Evolutionary conservation across 768 basidiomycete species (phyloP).

Genomic region (Mycena kentingensis): DNA sequence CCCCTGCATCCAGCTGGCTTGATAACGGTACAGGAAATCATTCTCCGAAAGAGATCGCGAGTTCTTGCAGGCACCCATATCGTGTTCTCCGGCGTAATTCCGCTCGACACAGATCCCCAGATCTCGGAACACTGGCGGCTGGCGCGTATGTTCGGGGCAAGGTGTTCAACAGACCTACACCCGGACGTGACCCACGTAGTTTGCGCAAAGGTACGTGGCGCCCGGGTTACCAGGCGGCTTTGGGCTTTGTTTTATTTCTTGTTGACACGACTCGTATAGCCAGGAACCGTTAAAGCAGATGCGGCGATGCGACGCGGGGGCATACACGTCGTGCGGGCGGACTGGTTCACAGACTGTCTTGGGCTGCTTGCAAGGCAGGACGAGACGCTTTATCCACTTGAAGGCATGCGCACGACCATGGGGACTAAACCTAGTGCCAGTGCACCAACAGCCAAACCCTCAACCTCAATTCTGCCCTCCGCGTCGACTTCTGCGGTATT

Average conservation of each 20-base stretch:
- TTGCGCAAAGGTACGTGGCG: slow-evolving; percentile 81
- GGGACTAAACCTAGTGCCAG: slow-evolving; percentile 45
- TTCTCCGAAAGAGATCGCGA: slow-evolving; percentile 73
- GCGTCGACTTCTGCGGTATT: neutral
- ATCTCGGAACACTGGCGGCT: slow-evolving; percentile 82
- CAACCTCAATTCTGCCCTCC: slow-evolving; percentile 48
- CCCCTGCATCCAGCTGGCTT: neutral
- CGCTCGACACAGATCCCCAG: slow-evolving; percentile 81
- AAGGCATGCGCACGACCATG: slow-evolving; percentile 26
- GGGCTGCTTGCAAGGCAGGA: slow-evolving; percentile 86
- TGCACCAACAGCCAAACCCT: slow-evolving; percentile 38
- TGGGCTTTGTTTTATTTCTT: slow-evolving; percentile 9
- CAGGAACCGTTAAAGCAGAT: slow-evolving; percentile 91
- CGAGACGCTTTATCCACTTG: slow-evolving; percentile 75
- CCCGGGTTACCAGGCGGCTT: too few relatives aligned
- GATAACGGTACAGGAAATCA: slow-evolving; percentile 62
- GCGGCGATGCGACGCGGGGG: slow-evolving; percentile 73
- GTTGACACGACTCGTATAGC: slow-evolving; percentile 41
- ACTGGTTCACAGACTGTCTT: slow-evolving; percentile 89
- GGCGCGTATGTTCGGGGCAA: slow-evolving; percentile 88
- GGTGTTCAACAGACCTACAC: slow-evolving; percentile 69
- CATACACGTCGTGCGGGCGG: slow-evolving; percentile 82
- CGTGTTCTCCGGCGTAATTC: slow-evolving; percentile 93
- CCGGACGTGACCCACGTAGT: slow-evolving; percentile 84
- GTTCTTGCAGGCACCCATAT: slow-evolving; percentile 81